phyloP scores from a whole-genome alignment of 2,329 filamentous ascomycete genomes.

The Apiospora arundinis region DNA sequence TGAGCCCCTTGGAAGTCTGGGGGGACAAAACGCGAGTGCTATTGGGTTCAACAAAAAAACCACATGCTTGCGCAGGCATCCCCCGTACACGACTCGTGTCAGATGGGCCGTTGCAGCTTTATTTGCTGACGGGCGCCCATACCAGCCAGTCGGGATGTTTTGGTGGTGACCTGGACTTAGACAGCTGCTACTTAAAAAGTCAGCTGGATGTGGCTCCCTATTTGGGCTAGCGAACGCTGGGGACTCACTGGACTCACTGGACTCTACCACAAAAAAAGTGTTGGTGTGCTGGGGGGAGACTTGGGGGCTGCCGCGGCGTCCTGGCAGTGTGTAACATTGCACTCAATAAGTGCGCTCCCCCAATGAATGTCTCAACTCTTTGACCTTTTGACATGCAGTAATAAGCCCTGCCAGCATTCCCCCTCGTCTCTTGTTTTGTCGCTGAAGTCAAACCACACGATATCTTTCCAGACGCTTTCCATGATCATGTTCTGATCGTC shows the following conservation, averaged over 20 bases:
- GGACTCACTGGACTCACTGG: not conserved
- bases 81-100: constrained; percentile 8
- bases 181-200: constrained; percentile 6
- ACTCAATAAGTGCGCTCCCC: not conserved
- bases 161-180: constrained; percentile 7
- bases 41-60: constrained; percentile 17
- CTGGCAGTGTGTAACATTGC: constrained; percentile 13
- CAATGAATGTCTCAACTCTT: constrained; percentile 8
- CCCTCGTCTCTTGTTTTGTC: constrained; percentile 16
- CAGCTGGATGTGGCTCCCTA: constrained; percentile 14
- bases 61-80: constrained; percentile 13
- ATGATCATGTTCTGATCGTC: constrained; percentile 7
- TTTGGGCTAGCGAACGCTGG: not conserved
- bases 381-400: constrained; percentile 12
- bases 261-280: constrained; percentile 12
- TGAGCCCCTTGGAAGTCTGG: constrained; percentile 5
- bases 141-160: not conserved
- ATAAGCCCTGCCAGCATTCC: constrained; percentile 5
- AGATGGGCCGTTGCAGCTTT: constrained; percentile 13
- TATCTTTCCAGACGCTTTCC: not conserved
- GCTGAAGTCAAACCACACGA: not conserved
- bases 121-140: constrained; percentile 6
- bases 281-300: constrained; percentile 6
- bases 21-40: not conserved
- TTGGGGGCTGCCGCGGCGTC: not conserved